These are phyloP conservation scores for Yarrowia sp. DNA, from an alignment of 805 yeast species.

Conservation along the genomic window DNA sequence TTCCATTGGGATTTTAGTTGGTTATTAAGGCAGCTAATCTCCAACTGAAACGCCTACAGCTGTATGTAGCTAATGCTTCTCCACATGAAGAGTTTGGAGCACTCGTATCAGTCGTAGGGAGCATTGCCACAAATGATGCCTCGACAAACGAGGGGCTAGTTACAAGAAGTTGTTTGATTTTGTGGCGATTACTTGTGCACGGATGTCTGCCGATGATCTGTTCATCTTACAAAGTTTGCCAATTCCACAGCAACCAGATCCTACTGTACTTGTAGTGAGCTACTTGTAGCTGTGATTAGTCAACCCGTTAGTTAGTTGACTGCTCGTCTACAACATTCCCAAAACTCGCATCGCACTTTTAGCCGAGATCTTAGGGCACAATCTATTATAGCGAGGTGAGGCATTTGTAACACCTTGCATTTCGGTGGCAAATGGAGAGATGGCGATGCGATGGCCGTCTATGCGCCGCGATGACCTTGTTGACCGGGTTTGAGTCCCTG, in stretches of 20 bases:
- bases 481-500: neutral
- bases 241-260: constrained; percentile 3
- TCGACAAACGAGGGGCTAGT: too few relatives aligned
- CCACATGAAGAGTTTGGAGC: too few relatives aligned
- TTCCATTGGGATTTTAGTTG: too few relatives aligned
- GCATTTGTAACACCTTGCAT: neutral
- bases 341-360: neutral
- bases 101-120: too few relatives aligned
- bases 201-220: neutral
- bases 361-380: neutral
- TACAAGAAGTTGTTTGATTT: too few relatives aligned
- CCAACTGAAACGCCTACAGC: too few relatives aligned
- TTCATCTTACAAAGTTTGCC: neutral
- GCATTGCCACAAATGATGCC: too few relatives aligned
- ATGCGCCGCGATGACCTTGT: neutral
- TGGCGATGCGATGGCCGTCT: neutral
- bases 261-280: too few relatives aligned
- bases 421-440: too few relatives aligned
- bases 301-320: neutral
- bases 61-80: too few relatives aligned
- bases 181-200: too few relatives aligned
- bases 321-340: constrained; percentile 9
- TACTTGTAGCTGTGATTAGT: neutral
- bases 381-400: constrained; percentile 19
- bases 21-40: too few relatives aligned